These are phyloP conservation scores for Solanum hybrid DNA, from an alignment of 305 asterid species.

Conservation along the genomic window DNA sequence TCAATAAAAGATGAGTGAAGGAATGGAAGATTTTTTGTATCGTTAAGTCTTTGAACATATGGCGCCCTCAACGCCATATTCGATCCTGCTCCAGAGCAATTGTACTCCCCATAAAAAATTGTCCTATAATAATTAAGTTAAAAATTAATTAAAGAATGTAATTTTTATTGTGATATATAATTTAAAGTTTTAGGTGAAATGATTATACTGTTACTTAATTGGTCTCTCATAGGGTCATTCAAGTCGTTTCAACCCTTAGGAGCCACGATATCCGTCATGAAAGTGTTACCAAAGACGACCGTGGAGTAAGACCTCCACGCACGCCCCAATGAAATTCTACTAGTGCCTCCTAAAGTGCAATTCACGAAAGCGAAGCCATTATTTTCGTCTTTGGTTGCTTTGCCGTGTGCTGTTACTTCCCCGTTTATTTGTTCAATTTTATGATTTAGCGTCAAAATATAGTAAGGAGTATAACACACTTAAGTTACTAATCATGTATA, in stretches of 20 bases:
- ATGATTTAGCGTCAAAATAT: no score
- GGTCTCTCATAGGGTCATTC: conserved; percentile 72
- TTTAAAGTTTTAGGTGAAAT: neutral
- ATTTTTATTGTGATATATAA: neutral
- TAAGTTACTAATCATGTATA: no score
- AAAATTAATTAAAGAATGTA: no score
- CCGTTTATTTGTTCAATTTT: no score
- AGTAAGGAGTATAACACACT: no score
- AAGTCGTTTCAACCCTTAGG: conserved; percentile 84
- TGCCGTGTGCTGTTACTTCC: no score
- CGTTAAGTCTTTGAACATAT: conserved; percentile 58
- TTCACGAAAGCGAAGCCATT: conserved; percentile 65
- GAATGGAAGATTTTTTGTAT: conserved; percentile 48
- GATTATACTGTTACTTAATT: conserved; percentile 11
- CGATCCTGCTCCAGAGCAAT: conserved; percentile 63
- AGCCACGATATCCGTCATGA: conserved; percentile 72
- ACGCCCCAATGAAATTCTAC: conserved; percentile 77
- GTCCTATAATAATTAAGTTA: conserved; percentile 27
- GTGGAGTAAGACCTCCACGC: conserved; percentile 93
- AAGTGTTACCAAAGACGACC: conserved; percentile 51
- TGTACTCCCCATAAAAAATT: conserved; percentile 71
- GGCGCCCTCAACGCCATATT: conserved; percentile 38
- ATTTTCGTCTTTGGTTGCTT: neutral
- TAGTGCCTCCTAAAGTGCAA: conserved; percentile 70
- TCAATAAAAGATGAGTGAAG: conserved; percentile 53